phyloP scores from a whole-genome alignment of 768 basidiomycete species.

The Rubroboletus satanas region DNA sequence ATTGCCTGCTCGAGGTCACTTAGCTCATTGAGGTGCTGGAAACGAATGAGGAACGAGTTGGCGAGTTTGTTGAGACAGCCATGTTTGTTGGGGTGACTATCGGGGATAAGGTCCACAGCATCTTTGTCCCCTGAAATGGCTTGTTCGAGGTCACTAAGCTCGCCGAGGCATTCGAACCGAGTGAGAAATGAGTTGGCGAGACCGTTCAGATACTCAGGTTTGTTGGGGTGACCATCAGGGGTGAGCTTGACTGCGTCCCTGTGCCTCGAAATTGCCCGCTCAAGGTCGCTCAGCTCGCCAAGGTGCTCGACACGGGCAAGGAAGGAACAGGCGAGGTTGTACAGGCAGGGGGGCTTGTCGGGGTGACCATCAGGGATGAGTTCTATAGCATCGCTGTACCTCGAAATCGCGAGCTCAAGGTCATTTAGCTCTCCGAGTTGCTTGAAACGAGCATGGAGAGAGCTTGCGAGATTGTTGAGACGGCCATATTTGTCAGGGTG shows the following conservation, averaged over 20 bases:
- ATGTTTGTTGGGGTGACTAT: neutral
- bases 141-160: neutral
- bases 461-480: neutral
- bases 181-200: neutral
- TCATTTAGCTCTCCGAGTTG: neutral
- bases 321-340: neutral
- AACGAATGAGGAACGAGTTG: neutral
- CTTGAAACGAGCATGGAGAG: neutral
- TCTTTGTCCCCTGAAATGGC: neutral
- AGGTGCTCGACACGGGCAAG: neutral
- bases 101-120: neutral
- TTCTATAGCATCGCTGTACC: neutral
- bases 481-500: neutral
- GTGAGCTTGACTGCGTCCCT: too few relatives aligned
- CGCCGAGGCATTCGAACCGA: neutral
- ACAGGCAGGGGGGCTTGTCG: neutral
- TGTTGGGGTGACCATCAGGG: neutral
- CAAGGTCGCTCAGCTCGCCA: neutral
- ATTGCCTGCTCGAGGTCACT: neutral
- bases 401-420: neutral
- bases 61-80: neutral
- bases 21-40: neutral
- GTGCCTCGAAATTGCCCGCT: too few relatives aligned
- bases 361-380: neutral
- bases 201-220: neutral